Base-by-base conservation (phyloP, 2,329 filamentous ascomycete species). In the Pseudogymnoascus sp. region DNA sequence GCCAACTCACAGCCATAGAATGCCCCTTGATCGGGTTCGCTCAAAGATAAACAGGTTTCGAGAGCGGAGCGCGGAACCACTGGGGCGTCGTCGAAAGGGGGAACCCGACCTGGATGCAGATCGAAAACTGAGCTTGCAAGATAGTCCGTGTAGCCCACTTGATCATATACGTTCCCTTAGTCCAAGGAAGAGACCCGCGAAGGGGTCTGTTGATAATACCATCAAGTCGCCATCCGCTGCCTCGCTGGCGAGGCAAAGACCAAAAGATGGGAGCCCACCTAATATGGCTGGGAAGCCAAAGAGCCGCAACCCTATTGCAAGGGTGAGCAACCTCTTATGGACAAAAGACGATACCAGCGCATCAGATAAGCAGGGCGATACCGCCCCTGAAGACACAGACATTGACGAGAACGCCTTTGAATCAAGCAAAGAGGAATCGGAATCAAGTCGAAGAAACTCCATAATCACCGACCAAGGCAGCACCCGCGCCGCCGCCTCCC, bases 261-360 rank as follows among this genome's bases (percentile, higher is more conserved):
- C 14, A 25, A 56, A 56, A 33, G 47, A 56, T 33, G 47, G 47
- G 10, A 56, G 47, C n/a, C 47, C 47, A 56, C 47, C 47, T 12
- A 60, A 37, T 60, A 23, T n/a, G 59, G 5, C 59, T 40, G 59
- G 59, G 23, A 60, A 40, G 11, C 37, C 59, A 38, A 60, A 60
- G 37, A 60, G 85, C 60, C 82, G 89, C 63, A 85, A 79, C 65
- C 85, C 88, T 69, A 80, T 86, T 6, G 81, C 83, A 0, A 84
- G 82, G 69, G 80, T 87, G 35, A 82, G 84, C 14, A 84, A 85
- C 60, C 78, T 83, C 47, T 81, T 87, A 21, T 78, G 85, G 73
- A 82, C 80, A 67, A 83, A 81, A 69, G 85, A 88, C 33, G 70
- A 74, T 21, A 60, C 73, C 70, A 33, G 69, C 67, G 59, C 73